Evolutionary conservation across 805 yeast genomes (phyloP).

Genomic region (Candida tallmaniae): DNA sequence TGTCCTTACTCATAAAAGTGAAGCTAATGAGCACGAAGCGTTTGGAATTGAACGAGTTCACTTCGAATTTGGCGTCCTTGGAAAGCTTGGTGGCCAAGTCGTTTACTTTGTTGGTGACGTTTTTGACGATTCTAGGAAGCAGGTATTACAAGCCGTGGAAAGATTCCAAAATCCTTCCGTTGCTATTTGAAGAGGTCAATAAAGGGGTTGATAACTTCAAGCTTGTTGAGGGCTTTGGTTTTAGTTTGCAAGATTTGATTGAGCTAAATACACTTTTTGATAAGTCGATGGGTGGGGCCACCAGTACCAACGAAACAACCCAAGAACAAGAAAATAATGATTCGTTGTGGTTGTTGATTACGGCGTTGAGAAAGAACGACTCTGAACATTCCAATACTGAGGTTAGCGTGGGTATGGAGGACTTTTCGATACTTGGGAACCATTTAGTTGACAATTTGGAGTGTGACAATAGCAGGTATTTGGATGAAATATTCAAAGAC

Average conservation of each 20-base stretch:
- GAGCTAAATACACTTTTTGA: conserved; percentile 1
- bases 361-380: conserved; percentile 8
- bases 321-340: conserved; percentile 5
- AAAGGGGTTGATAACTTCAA: conserved; percentile 15
- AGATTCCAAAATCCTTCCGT: conserved; percentile 50
- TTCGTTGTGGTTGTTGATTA: conserved; percentile 9
- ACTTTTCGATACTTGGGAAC: neutral
- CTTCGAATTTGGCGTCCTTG: neutral
- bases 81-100: conserved; percentile 11
- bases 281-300: neutral
- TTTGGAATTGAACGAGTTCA: neutral
- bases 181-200: conserved; percentile 33
- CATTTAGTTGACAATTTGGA: neutral
- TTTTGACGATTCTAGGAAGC: conserved; percentile 35
- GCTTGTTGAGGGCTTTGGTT: conserved; percentile 5
- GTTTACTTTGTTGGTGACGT: conserved; percentile 13
- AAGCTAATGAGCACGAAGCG: conserved; percentile 10
- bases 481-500: conserved; percentile 9
- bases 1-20: conserved; percentile 19
- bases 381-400: neutral
- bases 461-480: no score
- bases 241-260: conserved; percentile 1
- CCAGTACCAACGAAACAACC: neutral
- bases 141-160: conserved; percentile 64
- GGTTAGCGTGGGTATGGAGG: neutral